These are phyloP conservation scores for Taphrina betulina DNA, from an alignment of 1,139 yeast species.

Conservation along the genomic window DNA sequence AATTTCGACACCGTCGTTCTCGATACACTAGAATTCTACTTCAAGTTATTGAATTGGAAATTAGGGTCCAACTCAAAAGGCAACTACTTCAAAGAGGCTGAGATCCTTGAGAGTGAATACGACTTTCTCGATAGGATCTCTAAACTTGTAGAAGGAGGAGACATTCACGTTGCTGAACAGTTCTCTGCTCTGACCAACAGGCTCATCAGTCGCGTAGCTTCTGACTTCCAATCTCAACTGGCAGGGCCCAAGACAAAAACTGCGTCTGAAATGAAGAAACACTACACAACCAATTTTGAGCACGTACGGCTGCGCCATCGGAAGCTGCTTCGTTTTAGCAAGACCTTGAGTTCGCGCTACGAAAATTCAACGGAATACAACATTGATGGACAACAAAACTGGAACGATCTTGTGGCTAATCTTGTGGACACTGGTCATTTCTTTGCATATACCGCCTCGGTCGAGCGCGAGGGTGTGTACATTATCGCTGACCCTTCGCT, in stretches of 20 bases:
- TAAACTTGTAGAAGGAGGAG: constrained; percentile 73
- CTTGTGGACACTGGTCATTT: constrained; percentile 70
- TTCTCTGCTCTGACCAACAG: constrained; percentile 60
- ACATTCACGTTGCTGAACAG: constrained; percentile 76
- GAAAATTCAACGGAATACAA: constrained; percentile 74
- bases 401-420: constrained; percentile 56
- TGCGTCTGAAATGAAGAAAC: constrained; percentile 64
- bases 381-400: constrained; percentile 51
- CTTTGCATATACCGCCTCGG: constrained; percentile 69
- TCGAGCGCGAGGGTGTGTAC: constrained; percentile 73
- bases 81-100: constrained; percentile 75
- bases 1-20: constrained; percentile 71
- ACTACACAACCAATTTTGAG: constrained; percentile 82
- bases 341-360: constrained; percentile 66
- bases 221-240: constrained; percentile 71
- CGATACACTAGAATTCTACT: constrained; percentile 70
- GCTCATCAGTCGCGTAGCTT: constrained; percentile 65
- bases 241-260: constrained; percentile 59
- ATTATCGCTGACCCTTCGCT: constrained; percentile 67
- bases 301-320: constrained; percentile 83
- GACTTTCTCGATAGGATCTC: constrained; percentile 76
- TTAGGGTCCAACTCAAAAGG: constrained; percentile 79
- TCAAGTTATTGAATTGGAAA: constrained; percentile 70
- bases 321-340: constrained; percentile 74
- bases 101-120: constrained; percentile 64